Evolutionary conservation across 2,329 filamentous ascomycete genomes (phyloP), one percentile per base, ranked within the genome.

Genomic region (Trematosphaeria pertusa): DNA sequence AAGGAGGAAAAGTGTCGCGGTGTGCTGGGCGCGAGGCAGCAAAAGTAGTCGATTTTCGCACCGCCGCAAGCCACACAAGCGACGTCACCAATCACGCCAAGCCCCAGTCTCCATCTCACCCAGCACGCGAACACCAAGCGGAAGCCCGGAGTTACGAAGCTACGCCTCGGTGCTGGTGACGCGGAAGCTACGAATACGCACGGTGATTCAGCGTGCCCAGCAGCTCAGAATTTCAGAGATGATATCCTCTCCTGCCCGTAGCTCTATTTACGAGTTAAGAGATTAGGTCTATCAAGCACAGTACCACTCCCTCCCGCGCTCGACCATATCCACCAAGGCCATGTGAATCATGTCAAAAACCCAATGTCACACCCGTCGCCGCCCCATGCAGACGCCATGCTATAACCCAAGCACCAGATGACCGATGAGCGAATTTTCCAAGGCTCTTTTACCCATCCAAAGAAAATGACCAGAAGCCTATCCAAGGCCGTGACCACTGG

Each of bases 351-450:
- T 64, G 54, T 53, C 39, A 51, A 48, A 62, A 61, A 63, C 46
- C 59, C 61, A 59, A 62, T 61, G 58, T 59, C 59, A 59, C 48
- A 49, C 61, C 60, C 54, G 55, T 69, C 59, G 59, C 65, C 64
- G 57, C 63, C n/a, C 64, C 62, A 69, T 67, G 67, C 65, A 67
- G 61, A 70, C 67, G 66, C 67, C 67, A 65, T 69, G 64, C 65
- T 69, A 59, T 57, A 69, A 67, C 59, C 53, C 57, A 48, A 62
- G 55, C 57, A 65, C 45, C 50, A 54, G 54, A 56, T 62, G 52
- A 55, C 56, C 54, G 53, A 57, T 60, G 61, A 46, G 47, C 51
- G 52, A 59, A 52, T 52, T 46, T 46, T 53, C 30, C 48, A n/a
- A n/a, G n/a, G n/a, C n/a, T n/a, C n/a, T 28, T 42, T 37, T 34